Evolutionary conservation across 352 stramenopile genomes (phyloP), one percentile per base, ranked within the genome.

Genomic region (Globisporangium orthogonon): DNA sequence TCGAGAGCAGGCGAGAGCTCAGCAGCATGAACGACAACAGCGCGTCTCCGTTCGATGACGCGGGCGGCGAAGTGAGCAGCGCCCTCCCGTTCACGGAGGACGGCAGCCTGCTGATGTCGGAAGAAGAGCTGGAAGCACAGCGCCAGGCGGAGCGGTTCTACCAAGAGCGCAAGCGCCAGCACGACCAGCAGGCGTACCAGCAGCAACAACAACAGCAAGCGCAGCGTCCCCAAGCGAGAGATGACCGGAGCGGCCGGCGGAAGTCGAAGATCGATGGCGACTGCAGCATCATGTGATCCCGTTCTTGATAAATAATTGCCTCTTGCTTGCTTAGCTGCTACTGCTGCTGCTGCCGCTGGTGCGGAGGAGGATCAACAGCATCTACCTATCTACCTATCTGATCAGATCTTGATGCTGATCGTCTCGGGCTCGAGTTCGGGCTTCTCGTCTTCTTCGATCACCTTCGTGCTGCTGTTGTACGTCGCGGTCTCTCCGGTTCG

Each of bases 91-190:
- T 83, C 30, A 71, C 74, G 10, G 66, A 57, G 41, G 72, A 90
- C 56, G 78, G 78, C 0, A 65, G 87, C 54, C 65, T 92, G 40
- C 37, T 86, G 48, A 47, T 94, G 9, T 80, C 76, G 5, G 67
- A 84, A 48, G 73, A 82, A 41, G 76, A 89, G 9, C 57, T 94
- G 5, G 78, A 87, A 47, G 78, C 76, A 4, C 85, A 94, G 61
- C 78, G 71, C 29, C 67, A 89, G 33, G 78, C 80, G 2, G 80
- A 84, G 52, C 58, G 53, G 43, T 91, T 86, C 52, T 94, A 90
- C 56, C 71, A 87, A n/a, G 71, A 91, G 53, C 73, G 80, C 50
- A 87, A 88, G 55, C 68, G 65, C 40, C 68, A 82, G 33, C 47
- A 79, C 5, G 76, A 84, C 31, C 58, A 72, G 0, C 70, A 74